Evolutionary conservation across 129 eudicot species (phyloP).

Genomic region (Arctium lappa): DNA sequence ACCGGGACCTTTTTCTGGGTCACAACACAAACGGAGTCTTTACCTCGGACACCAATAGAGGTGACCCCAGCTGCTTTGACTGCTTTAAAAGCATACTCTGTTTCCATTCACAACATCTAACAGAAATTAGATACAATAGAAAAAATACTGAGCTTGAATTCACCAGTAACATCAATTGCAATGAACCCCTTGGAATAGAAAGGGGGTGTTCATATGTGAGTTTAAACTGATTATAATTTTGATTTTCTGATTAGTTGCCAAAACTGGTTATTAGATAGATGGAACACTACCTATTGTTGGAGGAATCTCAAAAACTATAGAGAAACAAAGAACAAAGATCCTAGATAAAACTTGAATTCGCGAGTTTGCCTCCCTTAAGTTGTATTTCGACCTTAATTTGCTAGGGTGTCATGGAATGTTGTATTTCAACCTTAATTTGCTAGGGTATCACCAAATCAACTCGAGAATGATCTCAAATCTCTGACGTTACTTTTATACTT

Average conservation of each 20-base stretch:
- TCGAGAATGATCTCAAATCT: too few relatives aligned
- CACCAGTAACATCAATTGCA: neutral
- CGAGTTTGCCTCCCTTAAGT: neutral
- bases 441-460: neutral
- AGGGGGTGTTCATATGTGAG: neutral
- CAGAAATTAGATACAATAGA: neutral
- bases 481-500: neutral
- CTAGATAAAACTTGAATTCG: neutral
- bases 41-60: slow-evolving; percentile 91
- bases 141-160: neutral
- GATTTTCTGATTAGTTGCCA: neutral
- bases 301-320: neutral
- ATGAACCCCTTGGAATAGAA: neutral
- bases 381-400: neutral
- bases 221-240: neutral
- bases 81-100: slow-evolving; percentile 96
- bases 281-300: neutral
- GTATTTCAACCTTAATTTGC: neutral
- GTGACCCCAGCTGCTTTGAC: slow-evolving; percentile 91
- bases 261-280: neutral
- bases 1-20: slow-evolving; percentile 99
- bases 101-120: slow-evolving; percentile 10
- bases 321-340: neutral
- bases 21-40: slow-evolving; percentile 90
- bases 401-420: neutral